Evolutionary conservation across 192 early-diverging fungal genomes (phyloP).

Genomic region (Coemansia sp.): DNA sequence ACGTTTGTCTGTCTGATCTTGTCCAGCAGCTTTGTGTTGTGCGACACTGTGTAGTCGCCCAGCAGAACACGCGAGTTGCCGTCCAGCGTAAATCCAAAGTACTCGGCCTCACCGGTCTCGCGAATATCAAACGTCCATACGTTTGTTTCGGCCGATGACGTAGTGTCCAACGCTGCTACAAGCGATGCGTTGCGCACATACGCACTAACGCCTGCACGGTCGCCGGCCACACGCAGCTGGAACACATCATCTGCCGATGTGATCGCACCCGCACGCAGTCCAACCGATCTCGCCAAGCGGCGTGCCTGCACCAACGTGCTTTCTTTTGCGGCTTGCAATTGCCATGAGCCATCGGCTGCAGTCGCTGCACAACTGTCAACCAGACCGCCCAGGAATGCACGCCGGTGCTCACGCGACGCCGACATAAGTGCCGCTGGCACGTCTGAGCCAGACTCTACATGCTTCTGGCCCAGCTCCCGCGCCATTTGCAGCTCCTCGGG

Average conservation of each 20-base stretch:
- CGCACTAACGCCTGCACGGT: not conserved
- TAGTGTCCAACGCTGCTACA: conserved; percentile 1
- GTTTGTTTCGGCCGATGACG: conserved; percentile 3
- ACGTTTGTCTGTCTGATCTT: conserved; percentile 99
- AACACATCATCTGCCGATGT: not conserved
- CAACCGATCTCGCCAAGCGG: conserved; percentile 34
- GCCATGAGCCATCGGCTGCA: conserved; percentile 19
- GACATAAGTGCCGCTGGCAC: conserved; percentile 38
- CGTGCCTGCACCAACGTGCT: conserved; percentile 18
- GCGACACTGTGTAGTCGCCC: conserved; percentile 55
- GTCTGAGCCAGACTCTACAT: not conserved
- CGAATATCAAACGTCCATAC: conserved; percentile 49
- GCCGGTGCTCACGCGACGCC: conserved; percentile 25
- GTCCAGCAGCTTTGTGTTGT: conserved; percentile 95
- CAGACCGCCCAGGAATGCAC: conserved; percentile 42
- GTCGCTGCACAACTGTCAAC: conserved; percentile 3
- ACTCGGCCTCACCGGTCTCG: conserved; percentile 39
- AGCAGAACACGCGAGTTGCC: conserved; percentile 59
- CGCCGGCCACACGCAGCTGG: not conserved
- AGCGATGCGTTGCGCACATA: conserved; percentile 3
- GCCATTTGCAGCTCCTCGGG: conserved; percentile 27
- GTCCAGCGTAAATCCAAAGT: conserved; percentile 59
- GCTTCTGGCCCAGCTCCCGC: conserved; percentile 23
- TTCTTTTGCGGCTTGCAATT: conserved; percentile 7
- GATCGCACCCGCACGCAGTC: conserved; percentile 29